Evolutionary conservation across 2,329 filamentous ascomycete species (phyloP), one percentile per base, ranked within the genome.

Genomic region (Xylariaceae sp.): DNA sequence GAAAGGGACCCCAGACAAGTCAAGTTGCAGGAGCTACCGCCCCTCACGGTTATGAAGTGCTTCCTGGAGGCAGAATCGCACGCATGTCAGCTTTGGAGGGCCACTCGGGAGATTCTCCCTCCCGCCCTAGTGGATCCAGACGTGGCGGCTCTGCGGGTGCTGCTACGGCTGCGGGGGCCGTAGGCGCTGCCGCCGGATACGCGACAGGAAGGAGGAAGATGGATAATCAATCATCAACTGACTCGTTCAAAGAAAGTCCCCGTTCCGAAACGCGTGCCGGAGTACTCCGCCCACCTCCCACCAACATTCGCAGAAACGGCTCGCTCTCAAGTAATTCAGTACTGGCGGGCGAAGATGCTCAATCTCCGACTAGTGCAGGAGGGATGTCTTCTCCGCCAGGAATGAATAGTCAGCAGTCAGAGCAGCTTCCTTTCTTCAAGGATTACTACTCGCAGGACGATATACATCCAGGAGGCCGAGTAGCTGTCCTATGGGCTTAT

Each of bases 381-480:
- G 85, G 83, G 42, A 84, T 88, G 67, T 95, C 91, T 3, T 96
- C 91, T 3, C 89, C 89, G 0, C 86, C 86, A 58, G 90, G 85
- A 21, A 70, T 92, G 50, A 80, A 83, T 20, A 95, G 90, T 58
- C 89, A 92, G 48, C 90, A 96, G 64, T 97, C 92, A 1, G 93
- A 98, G 67, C 93, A 97, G 65, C 72, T 98, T 43, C 85, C 88
- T 4, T 95, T 90, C 63, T 98, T 98, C 80, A 95, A 95, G 64
- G 93, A 98, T 66, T 98, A 98, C 68, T 98, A 98, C 64, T 97
- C 92, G 2, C 85, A 92, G 57, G 93, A 97, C 59, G 91, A 97
- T 58, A 95, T 98, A 47, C 88, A 92, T 59, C 87, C 92, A 0
- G 86, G 88, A 45, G 91, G 97, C 60, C 85, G 86, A 48, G 92